Base-by-base conservation (phyloP, 345 rosid genomes). In the Pseudoturritis turrita region DNA sequence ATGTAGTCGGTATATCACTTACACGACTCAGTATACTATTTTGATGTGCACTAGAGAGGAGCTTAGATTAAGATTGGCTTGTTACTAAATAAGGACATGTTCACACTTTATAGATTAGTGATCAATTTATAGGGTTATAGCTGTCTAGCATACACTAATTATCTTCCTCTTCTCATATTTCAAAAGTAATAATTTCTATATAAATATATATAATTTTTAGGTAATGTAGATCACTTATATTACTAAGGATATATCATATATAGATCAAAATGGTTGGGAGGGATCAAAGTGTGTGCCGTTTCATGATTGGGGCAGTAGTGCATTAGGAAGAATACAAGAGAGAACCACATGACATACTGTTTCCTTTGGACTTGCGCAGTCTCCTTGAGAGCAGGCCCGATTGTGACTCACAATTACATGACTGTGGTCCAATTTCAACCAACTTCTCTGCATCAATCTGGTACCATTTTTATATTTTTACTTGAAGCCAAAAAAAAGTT, bases 231-330 rank as follows among this genome's bases (percentile, higher is more conserved):
- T 23, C 25, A 49, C 36, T 29, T 6, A n/a, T n/a, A n/a, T 29
- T 37, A 13, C 1, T 37, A 37, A 37, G 13, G 14, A n/a, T 3
- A 37, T 2, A 15, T 9, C 8, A 15, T 52, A 15, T 52, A 14
- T 15, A 28, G 21, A 53, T 2, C 10, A 53, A 49, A 22, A 21
- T 4, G 53, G n/a, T 17, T 28, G 45, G 64, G 73, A 33, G 14
- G 21, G 40, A 12, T 58, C 66, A 70, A 70, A 23, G 50, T 18
- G 60, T 47, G 13, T 70, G 66, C 66, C 29, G 66, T 58, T 70
- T 15, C 49, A 17, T 36, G 66, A 58, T 25, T 23, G 14, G 18
- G 58, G 35, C 2, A 21, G 6, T 10, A 3, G 23, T 23, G 19
- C 58, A 70, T 52, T 70, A 33, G 14, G 56, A 35, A n/a, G 57